Percentiles rank a stretch among this genome's conserved stretches.
Evolutionary conservation across 2,329 filamentous ascomycete species (phyloP).

Genomic region (Juglanconis juglandina): DNA sequence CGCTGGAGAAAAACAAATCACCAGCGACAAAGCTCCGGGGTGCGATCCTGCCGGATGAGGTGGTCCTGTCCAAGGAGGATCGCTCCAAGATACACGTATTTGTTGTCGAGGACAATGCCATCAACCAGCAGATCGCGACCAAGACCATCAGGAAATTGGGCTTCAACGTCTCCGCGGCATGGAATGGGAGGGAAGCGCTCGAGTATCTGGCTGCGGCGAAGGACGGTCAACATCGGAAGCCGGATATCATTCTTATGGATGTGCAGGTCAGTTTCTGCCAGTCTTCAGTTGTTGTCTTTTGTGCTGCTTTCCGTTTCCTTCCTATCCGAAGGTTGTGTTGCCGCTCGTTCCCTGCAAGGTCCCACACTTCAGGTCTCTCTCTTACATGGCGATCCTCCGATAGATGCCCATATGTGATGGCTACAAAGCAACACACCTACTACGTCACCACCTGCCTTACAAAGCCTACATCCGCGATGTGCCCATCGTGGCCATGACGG

Average conservation of each 20-base stretch:
- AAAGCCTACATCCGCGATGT: slow-evolving; percentile 54
- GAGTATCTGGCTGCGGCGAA: slow-evolving; percentile 64
- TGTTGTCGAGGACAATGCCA: slow-evolving; percentile 73
- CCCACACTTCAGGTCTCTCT: not conserved
- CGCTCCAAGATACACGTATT: slow-evolving; percentile 65
- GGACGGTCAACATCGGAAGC: slow-evolving; percentile 49
- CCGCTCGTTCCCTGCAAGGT: not conserved
- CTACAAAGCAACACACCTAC: slow-evolving; percentile 70
- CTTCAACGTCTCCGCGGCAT: slow-evolving; percentile 67
- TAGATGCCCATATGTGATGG: slow-evolving; percentile 71
- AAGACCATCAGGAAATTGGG: slow-evolving; percentile 72
- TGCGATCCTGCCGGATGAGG: slow-evolving; percentile 30
- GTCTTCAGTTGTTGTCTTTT: not conserved
- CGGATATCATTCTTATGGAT: slow-evolving; percentile 76
- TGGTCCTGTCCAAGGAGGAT: slow-evolving; percentile 53
- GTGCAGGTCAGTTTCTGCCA: slow-evolving; percentile 44
- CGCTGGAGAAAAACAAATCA: slow-evolving; percentile 25
- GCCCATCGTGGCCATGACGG: slow-evolving; percentile 54
- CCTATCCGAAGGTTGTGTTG: not conserved
- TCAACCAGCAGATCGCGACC: slow-evolving; percentile 47
- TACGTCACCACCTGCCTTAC: slow-evolving; percentile 67
- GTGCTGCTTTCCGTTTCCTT: not conserved
- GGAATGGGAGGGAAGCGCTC: slow-evolving; percentile 76
- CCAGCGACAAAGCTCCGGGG: slow-evolving; percentile 33
- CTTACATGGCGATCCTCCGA: not conserved